phyloP scores from a whole-genome alignment of 2,329 filamentous ascomycete genomes.

The Tothia fuscella region DNA sequence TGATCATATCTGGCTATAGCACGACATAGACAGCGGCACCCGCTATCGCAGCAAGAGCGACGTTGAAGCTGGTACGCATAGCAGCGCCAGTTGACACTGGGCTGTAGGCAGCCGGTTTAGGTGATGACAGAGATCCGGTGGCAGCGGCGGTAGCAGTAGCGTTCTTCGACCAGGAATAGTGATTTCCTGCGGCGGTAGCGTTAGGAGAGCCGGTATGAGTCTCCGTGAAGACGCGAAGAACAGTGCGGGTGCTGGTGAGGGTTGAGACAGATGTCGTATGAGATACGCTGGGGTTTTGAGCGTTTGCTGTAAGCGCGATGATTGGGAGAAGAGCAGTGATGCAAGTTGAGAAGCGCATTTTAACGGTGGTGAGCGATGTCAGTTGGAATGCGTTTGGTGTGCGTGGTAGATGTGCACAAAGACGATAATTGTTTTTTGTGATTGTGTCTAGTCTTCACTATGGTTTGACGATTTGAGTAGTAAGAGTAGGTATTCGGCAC shows the following conservation, averaged over 20 bases:
- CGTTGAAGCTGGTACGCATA: background rate
- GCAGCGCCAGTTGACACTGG: background rate
- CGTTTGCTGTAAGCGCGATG: background rate
- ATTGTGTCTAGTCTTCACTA: background rate
- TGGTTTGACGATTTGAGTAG: background rate
- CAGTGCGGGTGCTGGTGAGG: conserved; percentile 5
- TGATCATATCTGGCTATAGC: conserved; percentile 2
- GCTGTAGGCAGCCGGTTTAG: background rate
- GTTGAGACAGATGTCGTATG: background rate
- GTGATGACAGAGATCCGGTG: background rate
- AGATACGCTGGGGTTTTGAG: background rate
- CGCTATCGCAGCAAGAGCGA: conserved; percentile 1
- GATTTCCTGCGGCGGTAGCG: background rate
- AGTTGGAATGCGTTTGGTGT: no score
- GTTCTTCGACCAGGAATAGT: background rate
- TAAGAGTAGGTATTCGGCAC: background rate
- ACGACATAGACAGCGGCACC: conserved; percentile 2
- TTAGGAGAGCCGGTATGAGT: background rate
- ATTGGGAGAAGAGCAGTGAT: background rate
- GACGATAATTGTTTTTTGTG: no score
- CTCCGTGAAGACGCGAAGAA: conserved; percentile 3
- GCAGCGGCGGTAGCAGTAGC: background rate
- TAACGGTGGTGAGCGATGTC: no score
- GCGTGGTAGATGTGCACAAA: no score
- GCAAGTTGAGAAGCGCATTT: background rate